Evolutionary conservation across 2,329 filamentous ascomycete species (phyloP), one percentile per base, ranked within the genome.

Genomic region (Fusarium heterosporum): DNA sequence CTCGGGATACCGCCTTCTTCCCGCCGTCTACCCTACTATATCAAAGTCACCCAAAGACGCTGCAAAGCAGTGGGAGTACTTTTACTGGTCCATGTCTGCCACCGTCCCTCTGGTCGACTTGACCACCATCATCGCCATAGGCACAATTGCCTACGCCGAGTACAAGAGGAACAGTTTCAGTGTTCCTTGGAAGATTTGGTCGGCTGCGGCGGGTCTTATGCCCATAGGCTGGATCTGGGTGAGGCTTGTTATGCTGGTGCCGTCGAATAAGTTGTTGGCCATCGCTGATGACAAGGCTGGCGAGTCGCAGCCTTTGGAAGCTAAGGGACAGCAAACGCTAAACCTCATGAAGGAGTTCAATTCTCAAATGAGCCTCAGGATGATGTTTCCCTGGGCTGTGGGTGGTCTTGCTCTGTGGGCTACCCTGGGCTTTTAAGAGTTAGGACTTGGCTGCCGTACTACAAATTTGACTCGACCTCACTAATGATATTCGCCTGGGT

Each of bases 371-470:
- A 40, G 53, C 4, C 9, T 66, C 3, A 68, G 64, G 40, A 65
- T 65, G 64, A 62, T 66, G 64, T 63, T 68, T 26, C 64, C 64
- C 1, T 68, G 62, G 64, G 64, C 66, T 34, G 64, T 68, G 34
- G 62, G 64, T 48, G 62, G 54, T 19, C 62, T 68, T 34, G 57
- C 64, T 40, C n/a, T 68, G 19, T 68, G 64, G 62, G 50, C 50
- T 52, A 53, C 62, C n/a, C 34, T 68, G 4, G 46, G 63, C 4
- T 32, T 51, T 6, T 66, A 47, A 22, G 22, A 22, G 22, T 22
- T 22, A 22, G 22, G 22, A 22, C 22, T 4, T 22, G 6, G 22
- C 22, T 22, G 22, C 6, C 22, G 6, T 22, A 22, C 22, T 22
- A 22, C 22, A 22, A 22, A 22, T 4, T 22, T 22, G 22, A 22